Evolutionary conservation across 2,329 filamentous ascomycete species (phyloP), one percentile per base, ranked within the genome.

Genomic region (Clarireedia homoeocarpa): DNA sequence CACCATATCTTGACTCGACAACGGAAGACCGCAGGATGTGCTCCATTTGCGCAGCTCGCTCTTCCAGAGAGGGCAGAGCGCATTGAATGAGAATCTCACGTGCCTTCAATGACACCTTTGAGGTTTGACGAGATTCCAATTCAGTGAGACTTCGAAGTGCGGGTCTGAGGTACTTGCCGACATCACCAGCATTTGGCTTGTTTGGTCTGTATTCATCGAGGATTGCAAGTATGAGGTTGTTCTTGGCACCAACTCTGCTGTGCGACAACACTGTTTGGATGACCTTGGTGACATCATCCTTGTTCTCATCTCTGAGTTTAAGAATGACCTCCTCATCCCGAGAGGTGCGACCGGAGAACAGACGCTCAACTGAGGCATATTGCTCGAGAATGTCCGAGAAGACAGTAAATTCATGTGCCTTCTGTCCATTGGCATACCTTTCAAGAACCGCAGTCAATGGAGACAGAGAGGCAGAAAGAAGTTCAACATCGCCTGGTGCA

Each of bases 51-150:
- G 87, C 82, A 26, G 89, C 88, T 65, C 94, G 86, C 79, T 99
- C 94, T 73, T 97, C 94, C 20, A 99, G 79, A 3, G 94, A 99
- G 17, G 94, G 94, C 71, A 99, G 82, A 53, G 94, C 91, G 70
- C 91, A 96, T 74, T 97, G 94, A 62, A 99, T 99, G 67, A 99
- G 85, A 51, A 97, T 86, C 76, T 99, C 94, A 70, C 94, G 88
- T 47, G 94, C 92, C 80, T 99, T 99, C 63, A 99, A 81, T 0
- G 92, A 90, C 44, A 99, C 92, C 84, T 97, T 99, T 63, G 92
- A 89, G 10, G 92, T 80, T 69, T 77, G 84, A 75, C 75, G 88
- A 10, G 86, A 91, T 73, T 95, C 90, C 14, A 99, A 83, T 71
- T 99, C 94, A 0, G 94, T 91, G 63, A 99, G 79, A 73, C 87